Evolutionary conservation across 202 grass and related monocot species (phyloP), one percentile per base, ranked within the genome.

Genomic region (Setaria italica): DNA sequence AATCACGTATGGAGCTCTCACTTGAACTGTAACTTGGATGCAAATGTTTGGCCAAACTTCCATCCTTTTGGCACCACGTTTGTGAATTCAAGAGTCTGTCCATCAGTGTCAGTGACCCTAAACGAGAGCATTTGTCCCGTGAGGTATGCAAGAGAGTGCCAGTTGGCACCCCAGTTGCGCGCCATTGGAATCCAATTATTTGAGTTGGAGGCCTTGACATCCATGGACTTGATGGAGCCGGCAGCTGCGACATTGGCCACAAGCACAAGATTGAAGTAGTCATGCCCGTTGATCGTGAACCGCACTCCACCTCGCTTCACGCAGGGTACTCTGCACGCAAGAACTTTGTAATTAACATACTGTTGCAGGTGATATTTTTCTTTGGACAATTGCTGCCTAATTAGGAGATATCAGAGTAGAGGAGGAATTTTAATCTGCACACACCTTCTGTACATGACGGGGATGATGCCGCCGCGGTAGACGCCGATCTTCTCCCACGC

Each of bases 401-500:
- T 41, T 35, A 3, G 34, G 34, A 35, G 3, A 35, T 35, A 35
- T 35, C 1, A 35, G 34, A 35, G 1, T 35, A 35, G 3, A 25
- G 25, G 25, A 25, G 25, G 25, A 35, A 35, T 35, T 39, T 39
- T 6, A 41, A 80, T 14, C 12, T 50, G 48, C 32, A 6, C 19
- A 57, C 2, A 70, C 39, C 67, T 70, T 43, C 13, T 5, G 67
- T 70, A 70, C 42, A 70, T 46, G 41, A 70, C 42, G 0, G 45
- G 69, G 45, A 72, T 72, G 69, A 72, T 69, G 55, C 95, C 96
- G 2, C 59, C 93, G 5, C 75, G 80, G 87, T 82, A 87, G 75
- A 91, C 29, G 42, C 88, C 96, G 74, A 98, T 98, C 83, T 89
- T 82, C 67, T 94, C 88, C 90, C 92, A 98, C 12, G 91, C 91